Evolutionary conservation across 1,284 basidiomycete species (phyloP).

Genomic region (Melanopsichium pennsylvanicum): DNA sequence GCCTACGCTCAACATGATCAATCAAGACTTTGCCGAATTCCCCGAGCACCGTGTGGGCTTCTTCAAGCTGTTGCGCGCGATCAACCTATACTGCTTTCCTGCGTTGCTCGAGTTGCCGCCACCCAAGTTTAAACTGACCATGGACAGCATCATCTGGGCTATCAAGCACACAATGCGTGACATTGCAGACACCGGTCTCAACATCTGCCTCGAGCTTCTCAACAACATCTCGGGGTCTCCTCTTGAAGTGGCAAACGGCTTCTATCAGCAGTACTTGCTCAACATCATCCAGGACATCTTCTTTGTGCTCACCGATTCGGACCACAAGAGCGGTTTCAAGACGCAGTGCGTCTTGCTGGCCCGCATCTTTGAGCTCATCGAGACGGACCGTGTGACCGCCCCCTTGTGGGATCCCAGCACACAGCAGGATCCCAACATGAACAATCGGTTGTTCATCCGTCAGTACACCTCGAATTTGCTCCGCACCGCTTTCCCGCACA

Average conservation of each 20-base stretch:
- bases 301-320: constrained; percentile 95
- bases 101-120: constrained; percentile 88
- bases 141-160: constrained; percentile 98
- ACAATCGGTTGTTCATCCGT: constrained; percentile 83
- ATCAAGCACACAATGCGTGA: constrained; percentile 99
- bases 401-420: constrained; percentile 86
- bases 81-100: constrained; percentile 95
- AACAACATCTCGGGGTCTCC: constrained; percentile 93
- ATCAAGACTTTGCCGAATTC: constrained; percentile 96
- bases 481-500: constrained; percentile 61
- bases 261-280: constrained; percentile 92
- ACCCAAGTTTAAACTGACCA: constrained; percentile 94
- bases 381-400: constrained; percentile 80
- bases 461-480: constrained; percentile 84
- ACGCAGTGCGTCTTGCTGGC: constrained; percentile 71
- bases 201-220: constrained; percentile 89
- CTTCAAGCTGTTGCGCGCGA: constrained; percentile 93
- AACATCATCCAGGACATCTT: constrained; percentile 94
- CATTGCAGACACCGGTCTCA: constrained; percentile 87
- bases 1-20: constrained; percentile 98
- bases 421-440: constrained; percentile 75
- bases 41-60: constrained; percentile 97
- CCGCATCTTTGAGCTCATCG: constrained; percentile 91
- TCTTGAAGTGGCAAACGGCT: constrained; percentile 77
- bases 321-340: constrained; percentile 86